Base-by-base conservation (phyloP, 768 basidiomycete genomes). In the Trametes villosa region DNA sequence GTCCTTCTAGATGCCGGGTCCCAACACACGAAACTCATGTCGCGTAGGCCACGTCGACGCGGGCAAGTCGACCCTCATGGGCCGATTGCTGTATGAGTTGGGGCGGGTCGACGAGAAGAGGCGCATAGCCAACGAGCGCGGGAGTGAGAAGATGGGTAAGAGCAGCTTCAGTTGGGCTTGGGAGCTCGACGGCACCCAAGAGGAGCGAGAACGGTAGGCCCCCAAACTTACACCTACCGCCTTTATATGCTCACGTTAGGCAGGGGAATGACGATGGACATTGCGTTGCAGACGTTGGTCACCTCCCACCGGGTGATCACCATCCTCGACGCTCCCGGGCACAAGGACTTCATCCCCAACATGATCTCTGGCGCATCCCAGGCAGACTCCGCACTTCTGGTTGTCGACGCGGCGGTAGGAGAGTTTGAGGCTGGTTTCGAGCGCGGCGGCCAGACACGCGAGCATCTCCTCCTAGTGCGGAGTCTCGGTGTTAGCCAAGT, bases 311-410 rank as follows among this genome's bases (percentile, higher is more conserved):
- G 91, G 50, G 83, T 86, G 63, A 87, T 98, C 65, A 97, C 94
- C 1, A 85, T 99, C n/a, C 83, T 99, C 30, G 97, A 99, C 68
- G 96, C 96, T 0, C 97, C 97, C 0, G 97, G 97, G 0, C 97
- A 99, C 75, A 90, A 88, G 65, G 97, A 99, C 70, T 98, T 98
- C 68, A 91, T 99, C 63, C 97, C 97, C 1, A 98, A 98, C 71
- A 98, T 98, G 96, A 99, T 99, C 53, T 98, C 96, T 0, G 97
- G 97, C 1, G 96, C 97, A 8, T 88, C 96, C 2, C 97, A 98
- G 74, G 97, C 96, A 0, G 97, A 98, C 66, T 93, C 93, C 47
- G 94, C 97, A 0, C 75, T 98, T 9, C 85, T 98, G 22, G 96
- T 98, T 4, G 87, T 99, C 27, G 97, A 97, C 72, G 88, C 95